Percentiles rank a stretch among this genome's conserved stretches.
phyloP scores from a whole-genome alignment of 345 rosid species.

The Euphorbia tirucalli region DNA sequence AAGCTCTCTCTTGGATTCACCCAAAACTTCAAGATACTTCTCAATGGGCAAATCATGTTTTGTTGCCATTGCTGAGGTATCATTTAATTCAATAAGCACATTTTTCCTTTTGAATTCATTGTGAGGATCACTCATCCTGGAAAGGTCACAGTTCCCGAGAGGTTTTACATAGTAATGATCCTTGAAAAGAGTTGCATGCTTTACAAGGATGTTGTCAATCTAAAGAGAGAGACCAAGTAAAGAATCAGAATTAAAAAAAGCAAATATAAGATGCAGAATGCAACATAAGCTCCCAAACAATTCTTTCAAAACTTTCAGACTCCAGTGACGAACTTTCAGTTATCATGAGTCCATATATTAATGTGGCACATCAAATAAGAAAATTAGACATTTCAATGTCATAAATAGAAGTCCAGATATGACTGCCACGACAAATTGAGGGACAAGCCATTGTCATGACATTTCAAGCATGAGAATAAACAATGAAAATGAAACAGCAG shows the following conservation, averaged over 20 bases:
- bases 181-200: slow-evolving; percentile 67
- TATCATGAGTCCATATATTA: neutral
- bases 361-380: neutral
- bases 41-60: slow-evolving; percentile 54
- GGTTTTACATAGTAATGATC: slow-evolving; percentile 77
- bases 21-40: slow-evolving; percentile 66
- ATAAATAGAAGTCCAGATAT: neutral
- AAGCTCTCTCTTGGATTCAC: slow-evolving; percentile 72
- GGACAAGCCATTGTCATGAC: neutral
- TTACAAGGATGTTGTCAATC: slow-evolving; percentile 78
- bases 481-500: neutral
- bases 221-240: slow-evolving; percentile 22
- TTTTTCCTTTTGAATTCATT: slow-evolving; percentile 74
- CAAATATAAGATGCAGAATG: neutral
- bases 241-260: slow-evolving; percentile 9
- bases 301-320: neutral
- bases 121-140: slow-evolving; percentile 83
- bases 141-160: slow-evolving; percentile 83
- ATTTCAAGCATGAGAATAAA: slow-evolving; percentile 1
- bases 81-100: slow-evolving; percentile 78
- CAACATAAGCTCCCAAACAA: neutral
- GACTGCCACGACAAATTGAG: neutral
- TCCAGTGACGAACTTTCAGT: neutral
- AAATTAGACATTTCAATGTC: neutral
- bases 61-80: slow-evolving; percentile 55